Evolutionary conservation across 2,329 filamentous ascomycete species (phyloP), one percentile per base, ranked within the genome.

Genomic region (Colletotrichum sp.): DNA sequence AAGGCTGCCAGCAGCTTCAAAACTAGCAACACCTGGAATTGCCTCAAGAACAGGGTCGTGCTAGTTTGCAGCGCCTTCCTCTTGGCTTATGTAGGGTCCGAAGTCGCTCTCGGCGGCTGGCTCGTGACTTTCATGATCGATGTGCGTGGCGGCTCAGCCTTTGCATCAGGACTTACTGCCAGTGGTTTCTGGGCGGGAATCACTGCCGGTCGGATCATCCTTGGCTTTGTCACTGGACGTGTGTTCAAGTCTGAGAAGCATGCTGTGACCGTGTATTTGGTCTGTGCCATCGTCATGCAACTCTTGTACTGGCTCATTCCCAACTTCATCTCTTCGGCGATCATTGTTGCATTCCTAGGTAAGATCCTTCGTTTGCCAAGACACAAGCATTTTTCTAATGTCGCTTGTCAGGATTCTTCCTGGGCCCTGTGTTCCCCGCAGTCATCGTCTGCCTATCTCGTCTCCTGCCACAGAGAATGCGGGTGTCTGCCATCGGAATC

Each of bases 181-280:
- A 96, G 94, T 0, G 93, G 94, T 0, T 98, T 96, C 85, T 98
- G 95, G 95, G 89, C 95, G 52, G 95, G 95, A 0, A 88, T 98
- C 77, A 96, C 95, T 0, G 83, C 95, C 0, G 95, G 95, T 0
- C 88, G 95, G 3, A 86, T 97, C 6, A 82, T 93, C 1, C 84
- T 98, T 16, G 94, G 94, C 0, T 97, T 98, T 79, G 87, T 96
- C 5, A 97, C 95, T 2, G 92, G 93, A 3, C 86, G 89, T 5
- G 86, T 95, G 22, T 57, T 57, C 52, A 57, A 27, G 52, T 57
- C 52, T 13, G 52, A 57, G 52, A 57, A 57, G 52, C 52, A 57
- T 5, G 52, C 52, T 5, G 52, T 57, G 25, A 28, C 52, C n/a
- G 52, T 57, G 52, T 57, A 57, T 16, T 27, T 57, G 52, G 25